These are phyloP conservation scores for Allium fistulosum DNA, from an alignment of 106 monocot species.

Conservation along the genomic window DNA sequence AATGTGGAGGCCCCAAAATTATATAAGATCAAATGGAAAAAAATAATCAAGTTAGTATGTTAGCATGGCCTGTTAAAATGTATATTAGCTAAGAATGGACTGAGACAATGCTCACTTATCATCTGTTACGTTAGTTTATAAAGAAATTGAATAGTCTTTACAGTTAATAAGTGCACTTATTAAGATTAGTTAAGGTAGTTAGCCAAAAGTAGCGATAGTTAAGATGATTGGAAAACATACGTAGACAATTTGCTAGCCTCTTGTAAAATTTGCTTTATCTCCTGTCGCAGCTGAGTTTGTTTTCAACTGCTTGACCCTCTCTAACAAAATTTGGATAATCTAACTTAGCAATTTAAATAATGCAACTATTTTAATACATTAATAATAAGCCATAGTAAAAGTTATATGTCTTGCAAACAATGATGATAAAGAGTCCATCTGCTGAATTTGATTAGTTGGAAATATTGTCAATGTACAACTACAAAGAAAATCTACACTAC, in stretches of 20 bases:
- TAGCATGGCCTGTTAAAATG: not conserved
- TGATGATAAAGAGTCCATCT: too few species aligned
- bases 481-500: too few species aligned
- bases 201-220: not conserved
- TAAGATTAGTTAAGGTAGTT: too few species aligned
- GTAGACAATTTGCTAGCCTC: conserved; percentile 49
- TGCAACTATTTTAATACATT: too few species aligned
- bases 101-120: not conserved
- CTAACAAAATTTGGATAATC: too few species aligned
- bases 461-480: too few species aligned
- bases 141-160: not conserved
- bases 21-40: not conserved
- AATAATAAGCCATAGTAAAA: too few species aligned
- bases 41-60: too few species aligned
- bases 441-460: too few species aligned
- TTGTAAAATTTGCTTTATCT: conserved; percentile 50
- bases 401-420: too few species aligned
- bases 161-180: not conserved
- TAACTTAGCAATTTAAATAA: too few species aligned
- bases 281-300: conserved; percentile 21
- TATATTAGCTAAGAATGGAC: not conserved
- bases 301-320: conserved; percentile 26
- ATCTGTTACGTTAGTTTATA: not conserved
- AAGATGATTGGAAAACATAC: conserved; percentile 4
- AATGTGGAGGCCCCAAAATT: conserved; percentile 75